Conservation (phyloP, 2,329 filamentous ascomycete species). For the Mariannaea sp. region DNA sequence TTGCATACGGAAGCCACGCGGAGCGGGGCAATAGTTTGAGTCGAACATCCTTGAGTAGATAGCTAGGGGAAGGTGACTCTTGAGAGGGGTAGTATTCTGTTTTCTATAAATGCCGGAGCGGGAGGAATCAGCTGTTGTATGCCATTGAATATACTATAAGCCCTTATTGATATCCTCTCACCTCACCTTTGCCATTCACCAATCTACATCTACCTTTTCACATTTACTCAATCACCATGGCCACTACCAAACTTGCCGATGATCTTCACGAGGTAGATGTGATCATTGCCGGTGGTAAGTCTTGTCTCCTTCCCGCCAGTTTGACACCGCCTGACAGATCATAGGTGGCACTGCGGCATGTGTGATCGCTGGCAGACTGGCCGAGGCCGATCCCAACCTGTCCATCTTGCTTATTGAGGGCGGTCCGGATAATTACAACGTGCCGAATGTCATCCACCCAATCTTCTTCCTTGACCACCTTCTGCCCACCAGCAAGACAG, state of each 20-base stretch:
- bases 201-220: neutral
- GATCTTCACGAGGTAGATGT: neutral
- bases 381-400: conserved; percentile 36
- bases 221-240: neutral
- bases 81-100: too few species aligned
- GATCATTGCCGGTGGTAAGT: conserved; percentile 3
- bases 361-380: conserved; percentile 39
- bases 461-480: conserved; percentile 36
- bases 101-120: too few species aligned
- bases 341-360: conserved; percentile 42
- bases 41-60: too few species aligned
- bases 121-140: too few species aligned
- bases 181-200: too few species aligned
- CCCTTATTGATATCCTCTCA: too few species aligned
- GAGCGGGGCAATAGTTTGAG: too few species aligned
- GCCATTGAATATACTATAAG: too few species aligned
- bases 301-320: neutral
- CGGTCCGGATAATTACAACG: conserved; percentile 37
- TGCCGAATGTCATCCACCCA: conserved; percentile 37
- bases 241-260: neutral
- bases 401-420: conserved; percentile 42
- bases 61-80: too few species aligned
- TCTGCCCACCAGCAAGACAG: conserved; percentile 28
- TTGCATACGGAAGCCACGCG: too few species aligned
- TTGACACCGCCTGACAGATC: neutral